These are phyloP conservation scores for Pholiota adiposa DNA, from an alignment of 1,284 basidiomycete genomes.

Conservation along the genomic window DNA sequence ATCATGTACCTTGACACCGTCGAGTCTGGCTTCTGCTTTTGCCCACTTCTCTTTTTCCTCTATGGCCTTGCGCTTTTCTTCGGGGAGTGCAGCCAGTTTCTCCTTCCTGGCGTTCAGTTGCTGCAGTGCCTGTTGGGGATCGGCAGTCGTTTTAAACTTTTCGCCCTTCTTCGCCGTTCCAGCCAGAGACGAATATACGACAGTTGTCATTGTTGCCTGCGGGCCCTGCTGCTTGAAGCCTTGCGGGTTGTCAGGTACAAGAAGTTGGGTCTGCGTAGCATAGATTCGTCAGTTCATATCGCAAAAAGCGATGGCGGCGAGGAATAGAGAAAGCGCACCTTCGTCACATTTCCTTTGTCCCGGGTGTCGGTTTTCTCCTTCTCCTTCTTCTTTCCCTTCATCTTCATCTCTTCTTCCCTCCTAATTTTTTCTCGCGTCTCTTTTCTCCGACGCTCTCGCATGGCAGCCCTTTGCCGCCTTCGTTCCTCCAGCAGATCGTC, in stretches of 20 bases:
- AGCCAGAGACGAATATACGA: constrained; percentile 74
- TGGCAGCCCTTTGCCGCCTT: constrained; percentile 72
- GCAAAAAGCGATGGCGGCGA: no score
- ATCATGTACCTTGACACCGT: constrained; percentile 87
- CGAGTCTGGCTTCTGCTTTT: constrained; percentile 83
- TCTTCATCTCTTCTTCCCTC: constrained; percentile 57
- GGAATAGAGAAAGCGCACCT: constrained; percentile 43
- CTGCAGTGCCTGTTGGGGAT: constrained; percentile 83
- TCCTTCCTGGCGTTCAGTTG: constrained; percentile 78
- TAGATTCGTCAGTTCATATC: neutral
- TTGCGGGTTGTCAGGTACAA: constrained; percentile 60
- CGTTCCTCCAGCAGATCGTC: constrained; percentile 86
- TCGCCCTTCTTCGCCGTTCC: constrained; percentile 54
- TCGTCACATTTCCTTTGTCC: constrained; percentile 50
- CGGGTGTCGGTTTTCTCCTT: constrained; percentile 35
- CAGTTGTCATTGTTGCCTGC: constrained; percentile 53
- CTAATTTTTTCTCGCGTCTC: constrained; percentile 83
- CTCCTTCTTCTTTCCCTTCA: constrained; percentile 41
- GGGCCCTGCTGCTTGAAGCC: constrained; percentile 39
- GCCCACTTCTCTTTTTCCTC: constrained; percentile 86
- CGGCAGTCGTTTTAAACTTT: constrained; percentile 69
- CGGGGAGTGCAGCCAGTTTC: constrained; percentile 72
- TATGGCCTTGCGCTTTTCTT: constrained; percentile 77
- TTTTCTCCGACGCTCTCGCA: constrained; percentile 83
- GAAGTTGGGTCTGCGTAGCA: constrained; percentile 63